Percentiles rank a stretch among this genome's conserved stretches.
phyloP scores from a whole-genome alignment of 306 rosid genomes.

The Ormosia semicastrata region DNA sequence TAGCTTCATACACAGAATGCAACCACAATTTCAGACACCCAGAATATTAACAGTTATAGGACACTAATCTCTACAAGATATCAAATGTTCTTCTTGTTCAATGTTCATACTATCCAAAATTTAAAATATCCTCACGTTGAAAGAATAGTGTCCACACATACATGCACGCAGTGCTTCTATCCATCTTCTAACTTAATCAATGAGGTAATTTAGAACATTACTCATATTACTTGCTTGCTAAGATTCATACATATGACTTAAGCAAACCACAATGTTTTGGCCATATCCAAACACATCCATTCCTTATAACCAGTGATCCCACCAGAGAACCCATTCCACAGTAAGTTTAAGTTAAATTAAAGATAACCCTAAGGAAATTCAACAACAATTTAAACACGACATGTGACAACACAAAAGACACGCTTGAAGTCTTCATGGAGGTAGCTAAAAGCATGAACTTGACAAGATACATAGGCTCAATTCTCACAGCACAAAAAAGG shows the following conservation, averaged over 20 bases:
- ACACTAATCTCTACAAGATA: conserved; percentile 17
- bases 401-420: background rate
- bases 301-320: conserved; percentile 13
- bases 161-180: background rate
- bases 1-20: conserved; percentile 45
- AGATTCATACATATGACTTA: conserved; percentile 4
- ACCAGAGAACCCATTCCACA: conserved; percentile 2
- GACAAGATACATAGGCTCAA: background rate
- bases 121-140: background rate
- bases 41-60: conserved; percentile 3
- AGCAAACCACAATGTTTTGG: conserved; percentile 3
- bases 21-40: conserved; percentile 26
- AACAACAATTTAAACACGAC: conserved; percentile 20
- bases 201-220: conserved; percentile 1
- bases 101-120: background rate
- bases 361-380: conserved; percentile 26
- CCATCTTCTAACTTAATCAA: background rate
- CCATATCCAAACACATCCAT: conserved; percentile 3
- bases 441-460: background rate
- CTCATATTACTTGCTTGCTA: conserved; percentile 18
- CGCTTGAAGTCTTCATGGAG: conserved; percentile 8
- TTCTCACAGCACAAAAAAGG: conserved; percentile 9
- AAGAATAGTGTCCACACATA: background rate
- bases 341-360: conserved; percentile 31
- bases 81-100: conserved; percentile 16